Percentiles rank a stretch among this genome's conserved stretches.
phyloP scores from a whole-genome alignment of 2,329 filamentous ascomycete genomes.

The Hypoxylon sp. region DNA sequence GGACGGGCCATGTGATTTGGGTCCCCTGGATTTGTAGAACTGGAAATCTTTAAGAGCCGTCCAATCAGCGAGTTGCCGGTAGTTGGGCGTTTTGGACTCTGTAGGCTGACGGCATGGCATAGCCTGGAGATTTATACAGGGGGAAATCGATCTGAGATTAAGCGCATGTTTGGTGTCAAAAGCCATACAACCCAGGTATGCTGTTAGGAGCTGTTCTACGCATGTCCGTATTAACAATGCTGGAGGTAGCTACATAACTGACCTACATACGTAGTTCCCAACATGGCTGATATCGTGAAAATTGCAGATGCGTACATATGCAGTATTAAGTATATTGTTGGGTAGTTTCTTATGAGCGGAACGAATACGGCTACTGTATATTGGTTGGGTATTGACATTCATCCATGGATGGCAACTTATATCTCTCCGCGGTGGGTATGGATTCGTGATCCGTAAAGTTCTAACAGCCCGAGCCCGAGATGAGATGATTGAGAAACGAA shows the following conservation, averaged over 20 bases:
- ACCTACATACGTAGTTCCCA: too few species aligned
- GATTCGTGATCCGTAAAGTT: slow-evolving; percentile 24
- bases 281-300: not conserved
- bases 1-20: slow-evolving; percentile 7
- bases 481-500: slow-evolving; percentile 22
- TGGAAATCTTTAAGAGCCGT: not conserved
- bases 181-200: too few species aligned
- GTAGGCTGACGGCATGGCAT: not conserved
- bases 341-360: not conserved
- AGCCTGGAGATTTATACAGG: not conserved
- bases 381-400: too few species aligned
- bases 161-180: too few species aligned
- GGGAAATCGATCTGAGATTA: not conserved
- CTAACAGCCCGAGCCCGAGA: slow-evolving; percentile 27
- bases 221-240: too few species aligned
- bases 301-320: not conserved
- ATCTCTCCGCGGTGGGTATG: not conserved
- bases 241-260: too few species aligned
- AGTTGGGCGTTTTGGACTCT: not conserved
- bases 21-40: not conserved
- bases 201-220: not conserved
- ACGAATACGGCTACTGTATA: slow-evolving; percentile 2
- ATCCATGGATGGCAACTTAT: too few species aligned
- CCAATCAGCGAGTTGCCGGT: slow-evolving; percentile 21
- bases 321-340: not conserved